phyloP scores from a whole-genome alignment of 2,329 filamentous ascomycete genomes.

The Orbilia ellipsospora region DNA sequence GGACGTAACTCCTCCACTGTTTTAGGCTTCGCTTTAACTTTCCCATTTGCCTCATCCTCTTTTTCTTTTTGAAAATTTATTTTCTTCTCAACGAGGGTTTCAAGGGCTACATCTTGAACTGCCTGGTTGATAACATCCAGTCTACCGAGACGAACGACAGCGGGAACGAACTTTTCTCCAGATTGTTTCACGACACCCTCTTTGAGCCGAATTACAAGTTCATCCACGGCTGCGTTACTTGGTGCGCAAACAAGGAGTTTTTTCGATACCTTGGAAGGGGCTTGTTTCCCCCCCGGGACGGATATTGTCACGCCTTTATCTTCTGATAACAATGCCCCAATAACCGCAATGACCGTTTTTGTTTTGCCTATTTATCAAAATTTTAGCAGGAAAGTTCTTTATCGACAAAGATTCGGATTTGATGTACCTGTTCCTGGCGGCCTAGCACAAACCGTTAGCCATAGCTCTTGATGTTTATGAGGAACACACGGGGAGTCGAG shows the following conservation, averaged over 20 bases:
- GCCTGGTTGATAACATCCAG: conserved; percentile 91
- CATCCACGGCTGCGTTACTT: conserved; percentile 97
- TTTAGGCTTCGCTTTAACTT: conserved; percentile 60
- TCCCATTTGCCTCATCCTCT: conserved; percentile 63
- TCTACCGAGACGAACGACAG: conserved; percentile 87
- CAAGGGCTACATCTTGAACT: conserved; percentile 90
- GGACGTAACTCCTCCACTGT: conserved; percentile 62
- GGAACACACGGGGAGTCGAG: not conserved
- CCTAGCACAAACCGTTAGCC: conserved; percentile 63
- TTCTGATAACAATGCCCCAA: conserved; percentile 78
- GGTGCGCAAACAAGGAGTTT: conserved; percentile 97
- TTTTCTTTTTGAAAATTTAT: conserved; percentile 68
- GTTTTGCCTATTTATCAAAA: conserved; percentile 75
- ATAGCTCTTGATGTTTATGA: conserved; percentile 44
- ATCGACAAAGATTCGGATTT: not conserved
- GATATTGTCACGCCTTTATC: conserved; percentile 60
- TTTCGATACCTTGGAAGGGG: conserved; percentile 68
- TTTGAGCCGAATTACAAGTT: conserved; percentile 92
- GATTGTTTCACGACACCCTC: conserved; percentile 81
- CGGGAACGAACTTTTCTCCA: conserved; percentile 79
- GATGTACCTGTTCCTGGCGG: conserved; percentile 78
- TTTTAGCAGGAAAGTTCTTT: not conserved
- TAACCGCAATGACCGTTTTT: conserved; percentile 96
- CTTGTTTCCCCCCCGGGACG: conserved; percentile 59
- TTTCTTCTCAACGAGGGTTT: conserved; percentile 80